Conservation (phyloP, 768 basidiomycete genomes). For the Mycena polygramma region DNA sequence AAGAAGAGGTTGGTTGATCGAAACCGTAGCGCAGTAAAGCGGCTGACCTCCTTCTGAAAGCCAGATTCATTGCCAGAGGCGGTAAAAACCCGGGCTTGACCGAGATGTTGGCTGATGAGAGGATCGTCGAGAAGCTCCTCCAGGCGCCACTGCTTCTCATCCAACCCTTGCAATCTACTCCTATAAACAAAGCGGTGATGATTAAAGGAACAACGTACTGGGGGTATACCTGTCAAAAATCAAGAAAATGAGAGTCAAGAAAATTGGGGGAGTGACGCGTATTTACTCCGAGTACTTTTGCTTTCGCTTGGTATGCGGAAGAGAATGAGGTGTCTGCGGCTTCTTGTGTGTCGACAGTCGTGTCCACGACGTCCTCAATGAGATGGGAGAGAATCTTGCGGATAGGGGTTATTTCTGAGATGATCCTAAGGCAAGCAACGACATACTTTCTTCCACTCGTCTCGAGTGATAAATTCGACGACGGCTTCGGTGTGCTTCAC, state of each 20-base stretch:
- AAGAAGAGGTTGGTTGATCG: not conserved
- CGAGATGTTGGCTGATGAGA: conserved; percentile 11
- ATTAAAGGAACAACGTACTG: conserved; percentile 19
- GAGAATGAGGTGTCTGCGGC: conserved; percentile 10
- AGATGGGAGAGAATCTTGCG: conserved; percentile 17
- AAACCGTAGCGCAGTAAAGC: not conserved
- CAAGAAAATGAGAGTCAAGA: not conserved
- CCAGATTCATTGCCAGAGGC: not conserved
- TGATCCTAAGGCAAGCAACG: not conserved
- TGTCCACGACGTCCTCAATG: conserved; percentile 30
- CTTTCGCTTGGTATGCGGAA: conserved; percentile 20
- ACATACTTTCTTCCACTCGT: conserved; percentile 31
- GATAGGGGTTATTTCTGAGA: not conserved
- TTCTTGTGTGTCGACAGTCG: conserved; percentile 27
- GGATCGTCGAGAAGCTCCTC: conserved; percentile 23
- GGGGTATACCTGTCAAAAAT: conserved; percentile 25
- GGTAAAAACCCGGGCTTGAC: not conserved
- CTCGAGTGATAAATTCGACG: conserved; percentile 29
- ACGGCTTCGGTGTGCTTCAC: conserved; percentile 18
- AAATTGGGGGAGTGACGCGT: not conserved
- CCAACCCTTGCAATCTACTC: conserved; percentile 13
- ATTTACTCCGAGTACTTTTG: conserved; percentile 25
- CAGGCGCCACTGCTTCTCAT: conserved; percentile 9
- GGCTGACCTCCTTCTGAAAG: conserved; percentile 31
- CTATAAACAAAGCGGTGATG: not conserved